Evolutionary conservation across 2,329 filamentous ascomycete genomes (phyloP).

Genomic region (Aspergillus sp.): DNA sequence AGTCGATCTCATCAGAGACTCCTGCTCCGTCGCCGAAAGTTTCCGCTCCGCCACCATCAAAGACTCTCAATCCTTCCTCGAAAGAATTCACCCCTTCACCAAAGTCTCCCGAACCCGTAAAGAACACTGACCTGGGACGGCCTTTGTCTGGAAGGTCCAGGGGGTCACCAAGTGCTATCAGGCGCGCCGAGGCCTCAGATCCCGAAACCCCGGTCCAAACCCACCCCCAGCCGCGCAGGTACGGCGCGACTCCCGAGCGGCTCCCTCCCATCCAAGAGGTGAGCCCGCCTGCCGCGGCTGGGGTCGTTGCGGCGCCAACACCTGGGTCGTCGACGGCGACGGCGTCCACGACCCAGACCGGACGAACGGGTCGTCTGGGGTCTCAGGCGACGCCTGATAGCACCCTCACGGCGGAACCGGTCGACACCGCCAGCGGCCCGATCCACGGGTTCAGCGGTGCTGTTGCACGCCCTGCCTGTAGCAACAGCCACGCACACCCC

Average conservation of each 20-base stretch:
- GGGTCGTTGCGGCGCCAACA: neutral
- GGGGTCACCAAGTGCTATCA: neutral
- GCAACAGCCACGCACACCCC: neutral
- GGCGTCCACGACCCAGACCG: neutral
- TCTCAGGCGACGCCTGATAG: neutral
- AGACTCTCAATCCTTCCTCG: neutral
- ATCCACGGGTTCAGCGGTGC: neutral
- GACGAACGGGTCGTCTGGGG: neutral
- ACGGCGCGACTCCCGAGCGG: neutral
- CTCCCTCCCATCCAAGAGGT: neutral
- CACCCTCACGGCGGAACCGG: neutral
- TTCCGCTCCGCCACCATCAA: neutral
- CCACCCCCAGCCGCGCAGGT: neutral
- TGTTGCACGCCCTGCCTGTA: too few relatives aligned
- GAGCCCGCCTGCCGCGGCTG: neutral
- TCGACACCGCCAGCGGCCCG: neutral
- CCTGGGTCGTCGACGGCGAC: neutral
- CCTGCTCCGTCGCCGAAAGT: neutral
- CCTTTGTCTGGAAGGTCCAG: neutral
- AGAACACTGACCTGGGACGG: neutral
- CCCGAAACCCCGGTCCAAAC: neutral
- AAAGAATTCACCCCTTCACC: neutral
- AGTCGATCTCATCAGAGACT: neutral
- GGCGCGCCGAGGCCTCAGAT: neutral
- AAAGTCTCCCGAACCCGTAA: too few relatives aligned